These are phyloP conservation scores for Arthrobotrys conoides DNA, from an alignment of 2,329 filamentous ascomycete species.

Conservation along the genomic window DNA sequence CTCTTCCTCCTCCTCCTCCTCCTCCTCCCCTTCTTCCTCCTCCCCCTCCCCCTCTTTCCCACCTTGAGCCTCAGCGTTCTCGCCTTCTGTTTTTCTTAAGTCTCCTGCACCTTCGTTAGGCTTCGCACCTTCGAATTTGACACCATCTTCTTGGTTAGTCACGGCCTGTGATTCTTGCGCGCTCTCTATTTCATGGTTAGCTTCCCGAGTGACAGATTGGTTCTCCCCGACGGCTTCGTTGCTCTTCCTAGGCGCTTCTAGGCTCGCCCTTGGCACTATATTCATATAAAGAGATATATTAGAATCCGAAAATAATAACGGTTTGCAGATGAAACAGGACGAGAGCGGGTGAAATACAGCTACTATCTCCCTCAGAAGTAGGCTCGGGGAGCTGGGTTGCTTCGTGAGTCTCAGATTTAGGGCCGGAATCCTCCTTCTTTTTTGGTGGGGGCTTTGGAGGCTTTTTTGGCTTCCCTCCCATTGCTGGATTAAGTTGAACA, in stretches of 20 bases:
- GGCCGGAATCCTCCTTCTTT: conserved; percentile 68
- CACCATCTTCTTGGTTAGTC: conserved; percentile 66
- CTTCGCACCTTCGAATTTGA: conserved; percentile 66
- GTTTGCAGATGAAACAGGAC: neutral
- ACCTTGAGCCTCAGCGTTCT: conserved; percentile 68
- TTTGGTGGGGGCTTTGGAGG: conserved; percentile 82
- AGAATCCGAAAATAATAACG: neutral
- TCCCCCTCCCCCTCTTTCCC: conserved; percentile 65
- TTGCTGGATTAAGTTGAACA: conserved; percentile 91
- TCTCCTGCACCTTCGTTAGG: conserved; percentile 65
- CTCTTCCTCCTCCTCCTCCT: conserved; percentile 63
- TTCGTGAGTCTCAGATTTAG: conserved; percentile 36
- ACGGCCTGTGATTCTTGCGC: conserved; percentile 2
- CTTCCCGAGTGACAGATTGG: neutral
- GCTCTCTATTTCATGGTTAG: neutral
- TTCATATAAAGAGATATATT: neutral
- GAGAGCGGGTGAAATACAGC: neutral
- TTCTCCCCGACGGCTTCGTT: conserved; percentile 23
- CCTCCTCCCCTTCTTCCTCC: conserved; percentile 41
- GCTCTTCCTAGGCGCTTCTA: neutral
- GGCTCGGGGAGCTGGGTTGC: conserved; percentile 5
- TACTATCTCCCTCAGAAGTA: conserved; percentile 13
- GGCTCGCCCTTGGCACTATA: conserved; percentile 21
- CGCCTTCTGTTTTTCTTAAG: conserved; percentile 69
- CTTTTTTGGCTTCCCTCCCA: conserved; percentile 83